A percentile compares a stretch with the other conserved stretches of the same genome.
These are phyloP conservation scores for Arabis hirsuta DNA, from an alignment of 345 rosid genomes.

Conservation along the genomic window DNA sequence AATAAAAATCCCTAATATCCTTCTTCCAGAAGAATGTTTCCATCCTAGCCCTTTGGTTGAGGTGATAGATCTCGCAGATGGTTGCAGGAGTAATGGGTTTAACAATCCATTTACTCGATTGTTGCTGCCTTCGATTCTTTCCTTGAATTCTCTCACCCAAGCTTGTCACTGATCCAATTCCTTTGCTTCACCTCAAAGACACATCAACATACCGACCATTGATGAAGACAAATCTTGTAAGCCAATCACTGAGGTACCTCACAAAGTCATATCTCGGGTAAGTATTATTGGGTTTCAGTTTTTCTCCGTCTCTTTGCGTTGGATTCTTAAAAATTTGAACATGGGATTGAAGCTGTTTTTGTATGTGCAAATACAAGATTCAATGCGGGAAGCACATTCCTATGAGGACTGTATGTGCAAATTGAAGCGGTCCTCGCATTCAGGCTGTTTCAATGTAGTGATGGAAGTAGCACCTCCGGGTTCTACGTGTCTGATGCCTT, in stretches of 20 bases:
- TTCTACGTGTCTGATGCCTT: too few species aligned
- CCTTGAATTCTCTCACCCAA: constrained; percentile 2
- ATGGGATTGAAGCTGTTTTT: background rate
- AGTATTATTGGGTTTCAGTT: constrained; percentile 35
- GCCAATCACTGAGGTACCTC: constrained; percentile 82
- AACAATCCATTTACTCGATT: background rate
- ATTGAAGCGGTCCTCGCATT: too few species aligned
- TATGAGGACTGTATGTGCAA: constrained; percentile 78
- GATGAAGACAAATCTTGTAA: constrained; percentile 73
- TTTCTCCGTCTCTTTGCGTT: background rate
- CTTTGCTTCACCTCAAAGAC: constrained; percentile 56
- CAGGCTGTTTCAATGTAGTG: too few species aligned
- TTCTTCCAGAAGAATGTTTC: too few species aligned
- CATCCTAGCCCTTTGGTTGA: too few species aligned
- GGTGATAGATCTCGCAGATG: background rate
- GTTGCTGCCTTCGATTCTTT: background rate
- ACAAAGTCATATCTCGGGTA: constrained; percentile 67
- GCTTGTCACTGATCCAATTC: constrained; percentile 7
- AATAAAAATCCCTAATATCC: too few species aligned
- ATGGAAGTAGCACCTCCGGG: too few species aligned
- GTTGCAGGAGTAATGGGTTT: background rate
- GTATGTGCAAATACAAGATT: constrained; percentile 58
- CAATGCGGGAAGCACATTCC: constrained; percentile 61
- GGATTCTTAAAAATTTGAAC: background rate
- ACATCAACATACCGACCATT: constrained; percentile 72